Evolutionary conservation across 2,329 filamentous ascomycete genomes (phyloP).

Genomic region (Graphiopsis chlorocephala): DNA sequence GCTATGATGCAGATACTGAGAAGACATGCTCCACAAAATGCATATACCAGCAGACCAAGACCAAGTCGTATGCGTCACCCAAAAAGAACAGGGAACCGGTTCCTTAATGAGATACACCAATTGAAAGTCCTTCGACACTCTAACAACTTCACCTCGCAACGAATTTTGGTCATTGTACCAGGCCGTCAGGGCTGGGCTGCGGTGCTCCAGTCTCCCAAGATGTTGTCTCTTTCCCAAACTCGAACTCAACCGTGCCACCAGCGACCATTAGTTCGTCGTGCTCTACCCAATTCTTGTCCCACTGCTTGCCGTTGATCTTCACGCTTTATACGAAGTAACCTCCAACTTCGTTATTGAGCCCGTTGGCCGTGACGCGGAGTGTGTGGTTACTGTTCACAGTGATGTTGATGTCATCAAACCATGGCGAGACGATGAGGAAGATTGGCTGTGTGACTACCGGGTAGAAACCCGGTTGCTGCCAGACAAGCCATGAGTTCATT

Average conservation of each 20-base stretch:
- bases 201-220: neutral
- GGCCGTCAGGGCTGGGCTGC: neutral
- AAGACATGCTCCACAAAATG: too few relatives aligned
- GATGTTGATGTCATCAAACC: constrained; percentile 32
- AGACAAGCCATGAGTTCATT: constrained; percentile 32
- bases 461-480: constrained; percentile 36
- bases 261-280: constrained; percentile 49
- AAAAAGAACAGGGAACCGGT: too few relatives aligned
- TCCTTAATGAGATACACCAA: too few relatives aligned
- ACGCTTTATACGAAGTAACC: constrained; percentile 54
- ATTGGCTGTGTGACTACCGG: constrained; percentile 46
- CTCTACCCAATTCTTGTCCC: constrained; percentile 56
- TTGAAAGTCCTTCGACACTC: too few relatives aligned
- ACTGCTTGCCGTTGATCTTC: constrained; percentile 51
- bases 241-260: constrained; percentile 35
- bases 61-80: too few relatives aligned
- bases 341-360: constrained; percentile 38
- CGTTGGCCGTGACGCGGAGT: constrained; percentile 48
- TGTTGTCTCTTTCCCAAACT: neutral
- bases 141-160: too few relatives aligned
- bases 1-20: too few relatives aligned
- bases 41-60: too few relatives aligned
- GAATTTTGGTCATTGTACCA: neutral
- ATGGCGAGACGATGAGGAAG: constrained; percentile 41
- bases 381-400: constrained; percentile 32